Evolutionary conservation across 768 basidiomycete genomes (phyloP).

Genomic region (Russula ochroleuca): DNA sequence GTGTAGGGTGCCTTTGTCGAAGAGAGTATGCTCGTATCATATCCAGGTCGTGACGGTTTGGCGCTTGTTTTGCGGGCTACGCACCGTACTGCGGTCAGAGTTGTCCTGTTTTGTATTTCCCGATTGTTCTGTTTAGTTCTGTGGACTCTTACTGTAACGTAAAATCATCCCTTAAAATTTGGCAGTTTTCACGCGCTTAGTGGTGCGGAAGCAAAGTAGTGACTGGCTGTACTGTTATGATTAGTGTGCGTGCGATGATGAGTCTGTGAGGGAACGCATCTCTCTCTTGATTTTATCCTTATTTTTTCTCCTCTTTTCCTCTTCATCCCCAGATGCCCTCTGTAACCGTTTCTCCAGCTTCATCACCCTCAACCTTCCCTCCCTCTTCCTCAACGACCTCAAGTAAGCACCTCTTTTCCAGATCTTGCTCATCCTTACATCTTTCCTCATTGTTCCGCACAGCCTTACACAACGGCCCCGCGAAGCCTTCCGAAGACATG

Average conservation of each 20-base stretch:
- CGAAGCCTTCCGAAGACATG: constrained; percentile 31
- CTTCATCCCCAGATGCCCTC: constrained; percentile 37
- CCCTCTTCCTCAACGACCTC: constrained; percentile 32
- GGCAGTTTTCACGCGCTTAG: neutral
- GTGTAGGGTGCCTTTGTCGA: neutral
- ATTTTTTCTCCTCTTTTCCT: constrained; percentile 13
- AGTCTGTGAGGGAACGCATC: neutral
- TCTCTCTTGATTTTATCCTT: constrained; percentile 21
- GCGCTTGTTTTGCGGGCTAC: neutral
- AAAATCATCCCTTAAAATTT: neutral
- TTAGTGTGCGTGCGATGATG: neutral
- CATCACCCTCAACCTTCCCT: constrained; percentile 34
- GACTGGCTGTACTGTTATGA: neutral
- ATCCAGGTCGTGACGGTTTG: neutral
- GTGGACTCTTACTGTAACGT: too few relatives aligned
- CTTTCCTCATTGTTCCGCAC: constrained; percentile 22
- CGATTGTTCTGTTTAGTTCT: too few relatives aligned
- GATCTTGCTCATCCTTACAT: constrained; percentile 29
- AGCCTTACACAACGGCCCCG: constrained; percentile 29
- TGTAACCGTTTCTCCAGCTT: constrained; percentile 40
- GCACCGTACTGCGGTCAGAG: neutral
- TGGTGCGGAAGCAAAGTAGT: neutral
- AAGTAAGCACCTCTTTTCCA: constrained; percentile 28
- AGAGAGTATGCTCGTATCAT: neutral
- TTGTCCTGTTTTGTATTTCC: neutral